Conservation (phyloP, 2,329 filamentous ascomycete genomes). For the Onygenales sp. region DNA sequence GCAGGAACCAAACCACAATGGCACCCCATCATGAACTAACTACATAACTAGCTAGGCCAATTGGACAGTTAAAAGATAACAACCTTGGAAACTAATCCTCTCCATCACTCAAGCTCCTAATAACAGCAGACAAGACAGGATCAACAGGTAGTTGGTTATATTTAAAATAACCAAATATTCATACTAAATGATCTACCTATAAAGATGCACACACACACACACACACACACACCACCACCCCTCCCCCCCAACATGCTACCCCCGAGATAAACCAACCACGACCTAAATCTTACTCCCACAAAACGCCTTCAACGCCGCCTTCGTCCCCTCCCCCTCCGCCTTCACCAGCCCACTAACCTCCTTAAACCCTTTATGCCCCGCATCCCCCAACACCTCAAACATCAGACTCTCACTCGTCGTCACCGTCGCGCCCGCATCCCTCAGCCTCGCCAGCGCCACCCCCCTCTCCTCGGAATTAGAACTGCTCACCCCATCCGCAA, state of each 20-base stretch:
- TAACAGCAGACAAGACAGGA: background rate
- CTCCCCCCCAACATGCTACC: too few relatives aligned
- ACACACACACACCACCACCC: background rate
- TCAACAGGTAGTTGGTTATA: background rate
- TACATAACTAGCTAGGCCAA: too few relatives aligned
- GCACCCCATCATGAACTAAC: too few relatives aligned
- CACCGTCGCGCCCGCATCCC: slow-evolving; percentile 65
- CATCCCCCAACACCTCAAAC: slow-evolving; percentile 84
- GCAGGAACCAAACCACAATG: too few relatives aligned
- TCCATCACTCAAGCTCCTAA: too few relatives aligned
- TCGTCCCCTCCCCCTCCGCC: slow-evolving; percentile 62
- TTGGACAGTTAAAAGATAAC: too few relatives aligned
- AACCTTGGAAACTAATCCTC: too few relatives aligned
- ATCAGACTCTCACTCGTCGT: slow-evolving; percentile 84
- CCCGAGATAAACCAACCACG: background rate
- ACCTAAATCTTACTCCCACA: slow-evolving; percentile 44
- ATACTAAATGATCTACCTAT: background rate
- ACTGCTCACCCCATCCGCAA: slow-evolving; percentile 83
- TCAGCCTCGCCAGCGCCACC: slow-evolving; percentile 66
- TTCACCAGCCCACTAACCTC: slow-evolving; percentile 68
- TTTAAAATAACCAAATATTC: background rate
- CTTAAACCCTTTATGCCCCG: slow-evolving; percentile 60
- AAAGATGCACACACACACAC: background rate
- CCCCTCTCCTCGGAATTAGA: slow-evolving; percentile 74
- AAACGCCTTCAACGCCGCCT: slow-evolving; percentile 55